Evolutionary conservation across 345 rosid genomes (phyloP).

Genomic region (Melaleuca alternifolia): DNA sequence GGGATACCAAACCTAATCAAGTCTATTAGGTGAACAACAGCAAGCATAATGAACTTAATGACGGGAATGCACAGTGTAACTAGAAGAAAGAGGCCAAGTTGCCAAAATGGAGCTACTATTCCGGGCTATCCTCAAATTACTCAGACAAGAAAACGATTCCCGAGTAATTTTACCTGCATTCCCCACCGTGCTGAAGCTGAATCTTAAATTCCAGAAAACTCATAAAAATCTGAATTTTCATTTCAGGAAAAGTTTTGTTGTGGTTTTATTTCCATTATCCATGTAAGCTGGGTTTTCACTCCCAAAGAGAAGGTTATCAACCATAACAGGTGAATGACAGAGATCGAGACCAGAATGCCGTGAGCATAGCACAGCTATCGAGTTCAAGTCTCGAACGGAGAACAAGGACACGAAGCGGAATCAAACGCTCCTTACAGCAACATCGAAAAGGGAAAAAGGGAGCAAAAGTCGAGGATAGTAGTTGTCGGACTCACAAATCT

Average conservation of each 20-base stretch:
- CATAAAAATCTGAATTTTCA: neutral
- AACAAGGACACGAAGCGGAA: neutral
- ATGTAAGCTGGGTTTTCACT: neutral
- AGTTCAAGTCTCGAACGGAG: neutral
- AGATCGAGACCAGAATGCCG: neutral
- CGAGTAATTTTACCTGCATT: neutral
- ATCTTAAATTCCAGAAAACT: neutral
- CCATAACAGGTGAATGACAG: neutral
- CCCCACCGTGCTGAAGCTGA: neutral
- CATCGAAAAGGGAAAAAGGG: neutral
- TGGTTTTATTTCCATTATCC: neutral
- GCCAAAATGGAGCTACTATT: neutral
- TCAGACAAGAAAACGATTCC: neutral
- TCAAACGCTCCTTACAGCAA: neutral
- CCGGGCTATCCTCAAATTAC: neutral
- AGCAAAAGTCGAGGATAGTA: neutral
- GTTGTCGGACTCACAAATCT: neutral
- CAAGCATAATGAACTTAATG: neutral
- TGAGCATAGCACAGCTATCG: neutral
- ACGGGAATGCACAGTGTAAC: neutral
- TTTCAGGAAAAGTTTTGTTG: neutral
- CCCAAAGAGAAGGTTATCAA: neutral
- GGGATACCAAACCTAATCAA: neutral
- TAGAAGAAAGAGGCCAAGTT: neutral
- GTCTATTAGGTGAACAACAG: neutral